Base-by-base conservation (phyloP, 306 rosid species). In the Rosa rugosa region DNA sequence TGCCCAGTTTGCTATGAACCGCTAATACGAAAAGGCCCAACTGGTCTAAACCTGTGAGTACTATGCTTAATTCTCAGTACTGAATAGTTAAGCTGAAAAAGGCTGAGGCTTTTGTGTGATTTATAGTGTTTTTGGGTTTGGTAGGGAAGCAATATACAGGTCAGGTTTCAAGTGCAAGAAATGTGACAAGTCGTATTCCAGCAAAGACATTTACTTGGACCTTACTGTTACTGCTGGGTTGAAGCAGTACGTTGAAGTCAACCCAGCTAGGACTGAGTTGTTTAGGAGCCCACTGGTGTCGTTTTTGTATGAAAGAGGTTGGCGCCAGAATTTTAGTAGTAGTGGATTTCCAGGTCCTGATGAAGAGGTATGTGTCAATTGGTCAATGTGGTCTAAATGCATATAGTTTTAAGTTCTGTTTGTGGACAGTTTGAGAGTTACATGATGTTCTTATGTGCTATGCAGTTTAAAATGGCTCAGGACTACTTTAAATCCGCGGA, bases 231-330 rank as follows among this genome's bases (percentile, higher is more conserved):
- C 90, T 80, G 86, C 97, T 79, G 94, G 93, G 60, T 79, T 90
- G 75, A 93, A 80, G 84, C 88, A 90, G 46, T 95, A 91, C 78
- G 76, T 83, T 45, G 99, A 95, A 87, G 84, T 91, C 71, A 89
- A 85, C 80, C 97, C 94, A 36, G 72, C 27, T 46, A 69, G 91
- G 65, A 88, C 94, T 16, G 98, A 93, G 86, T 86, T 93, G 75
- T 95, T 95, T 56, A 93, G 99, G 93, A 95, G 94, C 79, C 99
- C 99, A 4, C 92, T 92, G 49, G 99, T 95, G 84, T 95, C 99
- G 42, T 95, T 92, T 85, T 87, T 95, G 80, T 95, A 92, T 62
- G 98, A 95, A 82, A 90, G 99, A 90, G 98, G 99, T 38, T 95
- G 99, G 98, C 99, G 99, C 79, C 98, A 95, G 76, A 92, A 89